phyloP scores from a whole-genome alignment of 2,329 filamentous ascomycete genomes.

The Drechslerella dactyloides region DNA sequence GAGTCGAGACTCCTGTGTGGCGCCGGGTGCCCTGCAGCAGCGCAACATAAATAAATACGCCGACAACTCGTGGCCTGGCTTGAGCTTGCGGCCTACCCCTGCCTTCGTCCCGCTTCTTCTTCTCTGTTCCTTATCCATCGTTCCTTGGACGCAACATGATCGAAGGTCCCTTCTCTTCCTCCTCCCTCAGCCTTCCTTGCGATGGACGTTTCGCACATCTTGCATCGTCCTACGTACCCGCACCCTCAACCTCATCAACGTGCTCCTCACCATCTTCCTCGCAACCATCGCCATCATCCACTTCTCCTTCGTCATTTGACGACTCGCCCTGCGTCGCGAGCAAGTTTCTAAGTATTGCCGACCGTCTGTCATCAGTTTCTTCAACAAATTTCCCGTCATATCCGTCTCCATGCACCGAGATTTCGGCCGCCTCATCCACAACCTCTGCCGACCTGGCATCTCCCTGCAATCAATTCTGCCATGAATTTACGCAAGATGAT shows the following conservation, averaged over 20 bases:
- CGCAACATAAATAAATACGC: conserved; percentile 1
- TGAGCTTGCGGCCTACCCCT: neutral
- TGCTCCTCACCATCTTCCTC: conserved; percentile 34
- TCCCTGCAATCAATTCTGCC: conserved; percentile 22
- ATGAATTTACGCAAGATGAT: conserved; percentile 12
- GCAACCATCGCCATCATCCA: conserved; percentile 16
- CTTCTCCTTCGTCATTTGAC: conserved; percentile 38
- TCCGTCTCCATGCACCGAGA: conserved; percentile 22
- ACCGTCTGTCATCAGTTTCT: conserved; percentile 22
- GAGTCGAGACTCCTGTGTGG: conserved; percentile 7
- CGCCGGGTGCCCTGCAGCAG: neutral
- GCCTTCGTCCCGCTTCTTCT: neutral
- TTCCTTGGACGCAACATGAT: conserved; percentile 31
- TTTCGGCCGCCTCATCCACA: conserved; percentile 30
- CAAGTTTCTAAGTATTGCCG: conserved; percentile 35
- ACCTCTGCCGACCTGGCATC: conserved; percentile 30
- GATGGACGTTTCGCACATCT: conserved; percentile 40
- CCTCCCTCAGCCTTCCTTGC: conserved; percentile 35
- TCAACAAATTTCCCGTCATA: conserved; percentile 30
- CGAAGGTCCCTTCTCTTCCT: conserved; percentile 42
- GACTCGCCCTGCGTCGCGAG: conserved; percentile 32
- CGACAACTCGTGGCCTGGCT: no score
- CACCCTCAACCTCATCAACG: conserved; percentile 25
- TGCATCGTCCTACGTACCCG: conserved; percentile 26
- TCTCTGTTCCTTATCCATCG: conserved; percentile 1